phyloP scores from a whole-genome alignment of 768 basidiomycete genomes.

The Boletus barrowsii region DNA sequence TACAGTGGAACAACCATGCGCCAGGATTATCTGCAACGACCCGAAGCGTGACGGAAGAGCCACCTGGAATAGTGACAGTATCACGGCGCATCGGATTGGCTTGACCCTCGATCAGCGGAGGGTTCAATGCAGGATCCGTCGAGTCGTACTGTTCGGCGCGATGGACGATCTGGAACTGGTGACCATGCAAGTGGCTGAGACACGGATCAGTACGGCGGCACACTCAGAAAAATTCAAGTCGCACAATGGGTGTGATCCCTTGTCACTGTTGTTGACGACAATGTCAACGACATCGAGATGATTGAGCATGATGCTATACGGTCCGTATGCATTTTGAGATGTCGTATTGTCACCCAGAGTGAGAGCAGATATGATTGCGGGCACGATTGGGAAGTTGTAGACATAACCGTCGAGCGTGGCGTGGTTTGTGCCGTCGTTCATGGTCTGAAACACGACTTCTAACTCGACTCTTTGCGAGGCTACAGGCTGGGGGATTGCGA shows the following conservation, averaged over 20 bases:
- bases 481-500: conserved; percentile 45
- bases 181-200: conserved; percentile 84
- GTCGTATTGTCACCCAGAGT: conserved; percentile 76
- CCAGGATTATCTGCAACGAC: conserved; percentile 92
- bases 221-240: conserved; percentile 21
- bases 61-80: conserved; percentile 73
- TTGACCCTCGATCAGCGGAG: conserved; percentile 73
- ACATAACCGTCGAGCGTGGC: conserved; percentile 74
- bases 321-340: conserved; percentile 71
- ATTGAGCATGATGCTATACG: conserved; percentile 69
- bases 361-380: conserved; percentile 71
- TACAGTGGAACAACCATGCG: conserved; percentile 82
- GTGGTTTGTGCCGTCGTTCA: conserved; percentile 81
- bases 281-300: conserved; percentile 77
- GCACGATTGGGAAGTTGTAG: conserved; percentile 68
- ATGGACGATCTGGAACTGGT: conserved; percentile 79
- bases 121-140: conserved; percentile 74
- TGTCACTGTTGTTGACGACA: conserved; percentile 68
- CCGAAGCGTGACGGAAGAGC: conserved; percentile 70
- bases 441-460: conserved; percentile 77
- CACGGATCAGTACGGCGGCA: neutral
- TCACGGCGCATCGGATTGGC: conserved; percentile 89
- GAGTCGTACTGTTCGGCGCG: conserved; percentile 70
- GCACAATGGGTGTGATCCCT: conserved; percentile 82
- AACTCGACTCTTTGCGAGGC: conserved; percentile 64